Base-by-base conservation (phyloP, 2,329 filamentous ascomycete genomes). In the Phialophora tarda region DNA sequence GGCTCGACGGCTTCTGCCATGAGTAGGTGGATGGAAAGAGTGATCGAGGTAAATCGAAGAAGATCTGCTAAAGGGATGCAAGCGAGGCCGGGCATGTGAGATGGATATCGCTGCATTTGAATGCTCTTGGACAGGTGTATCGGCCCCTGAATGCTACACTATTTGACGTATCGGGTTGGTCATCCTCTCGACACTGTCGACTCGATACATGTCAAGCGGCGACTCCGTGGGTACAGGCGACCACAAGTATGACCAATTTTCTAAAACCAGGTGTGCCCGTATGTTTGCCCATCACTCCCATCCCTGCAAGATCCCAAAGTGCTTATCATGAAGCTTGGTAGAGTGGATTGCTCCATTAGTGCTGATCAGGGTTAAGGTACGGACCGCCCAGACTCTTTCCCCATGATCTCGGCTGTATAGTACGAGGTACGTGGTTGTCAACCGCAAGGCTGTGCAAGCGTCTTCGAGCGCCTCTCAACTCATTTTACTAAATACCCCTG, bases 361-460 rank as follows among this genome's bases (percentile, higher is more conserved):
- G 44, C 44, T 48, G 11, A 48, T 48, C 44, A n/a, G n/a, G n/a
- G 32, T 26, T 26, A 26, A 26, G 26, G 26, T 26, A 34, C 32
- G 4, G 4, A 14, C 8, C 8, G 30, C 30, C 30, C 30, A 30
- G 30, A 10, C 50, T 14, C 50, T 28, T 53, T 23, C 2, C 50
- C 50, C 50, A 23, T 53, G 50, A 28, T 28, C 50, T 53, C 50
- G 50, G 24, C 50, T 53, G 21, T 53, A 53, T 53, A 28, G 44
- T 47, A 48, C 44, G 26, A 4, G 5, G 4, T 26, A 26, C 30
- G 21, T 48, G 44, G 5, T n/a, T 11, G 44, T 21, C 1, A 12
- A 48, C 3, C 3, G 17, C 44, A 3, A 14, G 17, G 10, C 10
- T 48, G 44, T 48, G 44, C 17, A 48, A 48, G 44, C 44, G 44